Percentiles rank a stretch among this genome's conserved stretches.
These are phyloP conservation scores for Dalbergia cultrata DNA, from an alignment of 306 rosid genomes.

Conservation along the genomic window DNA sequence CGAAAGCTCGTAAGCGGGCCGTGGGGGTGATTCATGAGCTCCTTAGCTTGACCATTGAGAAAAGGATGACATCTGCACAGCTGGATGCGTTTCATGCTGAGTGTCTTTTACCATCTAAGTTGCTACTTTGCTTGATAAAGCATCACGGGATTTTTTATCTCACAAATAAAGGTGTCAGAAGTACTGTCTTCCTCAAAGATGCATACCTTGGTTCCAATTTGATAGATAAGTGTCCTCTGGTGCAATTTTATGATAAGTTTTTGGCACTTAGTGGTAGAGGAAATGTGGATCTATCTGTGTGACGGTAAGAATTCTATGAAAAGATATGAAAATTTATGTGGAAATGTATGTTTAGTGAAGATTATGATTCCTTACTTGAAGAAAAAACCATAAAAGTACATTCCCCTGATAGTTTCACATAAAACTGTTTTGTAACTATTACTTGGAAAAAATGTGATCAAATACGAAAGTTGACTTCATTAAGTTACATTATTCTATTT, in stretches of 20 bases:
- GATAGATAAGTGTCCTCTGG: conserved; percentile 66
- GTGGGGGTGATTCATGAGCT: conserved; percentile 90
- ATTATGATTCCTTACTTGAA: conserved; percentile 21
- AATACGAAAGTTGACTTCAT: conserved; percentile 1
- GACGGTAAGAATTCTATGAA: conserved; percentile 49
- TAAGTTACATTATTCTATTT: conserved; percentile 22
- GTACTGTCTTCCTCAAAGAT: conserved; percentile 79
- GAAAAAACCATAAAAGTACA: conserved; percentile 23
- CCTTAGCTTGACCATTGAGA: conserved; percentile 82
- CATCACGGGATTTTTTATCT: conserved; percentile 91
- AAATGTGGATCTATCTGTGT: conserved; percentile 53
- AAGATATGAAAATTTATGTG: conserved; percentile 1
- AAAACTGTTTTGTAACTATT: background rate
- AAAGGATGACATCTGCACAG: conserved; percentile 83
- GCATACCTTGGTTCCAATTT: conserved; percentile 68
- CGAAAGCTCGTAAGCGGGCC: conserved; percentile 70
- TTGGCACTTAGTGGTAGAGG: conserved; percentile 67
- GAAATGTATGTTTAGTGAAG: conserved; percentile 1
- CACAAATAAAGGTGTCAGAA: conserved; percentile 87
- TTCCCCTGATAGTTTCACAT: conserved; percentile 4
- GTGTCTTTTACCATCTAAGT: conserved; percentile 76
- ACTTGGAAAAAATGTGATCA: conserved; percentile 9
- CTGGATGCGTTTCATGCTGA: conserved; percentile 78
- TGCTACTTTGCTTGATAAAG: conserved; percentile 77
- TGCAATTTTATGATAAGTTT: conserved; percentile 60